Percentiles rank a stretch among this genome's conserved stretches.
Evolutionary conservation across 306 rosid genomes (phyloP).

Genomic region (Albizia julibrissin): DNA sequence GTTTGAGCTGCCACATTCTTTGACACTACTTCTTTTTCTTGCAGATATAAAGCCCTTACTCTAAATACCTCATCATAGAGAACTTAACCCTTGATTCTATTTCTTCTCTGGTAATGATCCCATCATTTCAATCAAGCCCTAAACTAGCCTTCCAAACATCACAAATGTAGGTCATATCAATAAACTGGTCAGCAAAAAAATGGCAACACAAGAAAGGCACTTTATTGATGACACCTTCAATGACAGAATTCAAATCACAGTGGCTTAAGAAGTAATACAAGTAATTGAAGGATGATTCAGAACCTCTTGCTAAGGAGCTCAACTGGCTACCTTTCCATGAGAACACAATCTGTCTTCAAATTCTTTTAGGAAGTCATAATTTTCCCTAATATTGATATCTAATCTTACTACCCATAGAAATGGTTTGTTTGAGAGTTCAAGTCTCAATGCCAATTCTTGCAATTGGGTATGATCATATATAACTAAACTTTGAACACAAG

Average conservation of each 20-base stretch:
- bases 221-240: conserved; percentile 34
- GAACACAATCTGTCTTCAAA: conserved; percentile 26
- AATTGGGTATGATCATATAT: too few relatives aligned
- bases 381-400: neutral
- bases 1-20: conserved; percentile 32
- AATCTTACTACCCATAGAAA: too few relatives aligned
- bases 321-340: conserved; percentile 24
- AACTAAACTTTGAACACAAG: too few relatives aligned
- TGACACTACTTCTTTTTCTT: conserved; percentile 4
- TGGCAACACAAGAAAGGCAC: conserved; percentile 41
- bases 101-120: conserved; percentile 18
- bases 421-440: too few relatives aligned
- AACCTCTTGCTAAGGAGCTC: conserved; percentile 41
- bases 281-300: conserved; percentile 32
- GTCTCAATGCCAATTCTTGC: too few relatives aligned
- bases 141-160: conserved; percentile 38
- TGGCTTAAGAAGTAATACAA: conserved; percentile 41
- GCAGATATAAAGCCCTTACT: conserved; percentile 18
- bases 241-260: conserved; percentile 41
- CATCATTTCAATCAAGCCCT: conserved; percentile 1
- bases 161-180: conserved; percentile 24
- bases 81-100: conserved; percentile 19
- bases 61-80: conserved; percentile 18
- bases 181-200: conserved; percentile 38
- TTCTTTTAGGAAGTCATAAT: conserved; percentile 11